phyloP scores from a whole-genome alignment of 2,329 filamentous ascomycete species.

The Apiospora pterosperma region DNA sequence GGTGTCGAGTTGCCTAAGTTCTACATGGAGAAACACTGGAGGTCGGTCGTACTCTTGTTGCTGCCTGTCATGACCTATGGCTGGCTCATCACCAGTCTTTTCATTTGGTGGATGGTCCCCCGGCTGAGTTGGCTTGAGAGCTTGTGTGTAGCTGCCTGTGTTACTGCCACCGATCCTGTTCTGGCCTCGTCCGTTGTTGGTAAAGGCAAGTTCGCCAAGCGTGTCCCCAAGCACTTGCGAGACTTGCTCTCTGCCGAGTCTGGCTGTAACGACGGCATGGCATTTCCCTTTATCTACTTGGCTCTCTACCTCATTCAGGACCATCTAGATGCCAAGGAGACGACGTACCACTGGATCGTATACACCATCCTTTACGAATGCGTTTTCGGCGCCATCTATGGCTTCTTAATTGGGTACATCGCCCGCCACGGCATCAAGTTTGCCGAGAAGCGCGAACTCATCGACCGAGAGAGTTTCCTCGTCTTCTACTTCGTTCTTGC shows the following conservation, averaged over 20 bases:
- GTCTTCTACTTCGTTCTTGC: constrained; percentile 98
- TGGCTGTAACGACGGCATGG: constrained; percentile 99
- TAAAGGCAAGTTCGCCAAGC: constrained; percentile 97
- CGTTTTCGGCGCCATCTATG: constrained; percentile 85
- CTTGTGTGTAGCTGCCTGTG: constrained; percentile 83
- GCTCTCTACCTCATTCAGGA: constrained; percentile 87
- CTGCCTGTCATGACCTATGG: constrained; percentile 97
- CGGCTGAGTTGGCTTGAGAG: constrained; percentile 85
- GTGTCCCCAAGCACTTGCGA: constrained; percentile 94
- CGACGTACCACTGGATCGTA: constrained; percentile 84
- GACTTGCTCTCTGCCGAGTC: constrained; percentile 95
- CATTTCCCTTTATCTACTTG: constrained; percentile 95
- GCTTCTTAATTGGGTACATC: constrained; percentile 82
- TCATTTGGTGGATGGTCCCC: constrained; percentile 88
- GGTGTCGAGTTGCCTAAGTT: constrained; percentile 86
- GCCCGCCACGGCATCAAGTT: constrained; percentile 87
- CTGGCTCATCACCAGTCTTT: constrained; percentile 87
- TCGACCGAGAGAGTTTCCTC: constrained; percentile 94
- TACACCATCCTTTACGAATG: constrained; percentile 93
- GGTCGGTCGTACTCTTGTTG: constrained; percentile 81
- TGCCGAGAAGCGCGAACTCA: constrained; percentile 79
- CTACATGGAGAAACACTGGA: constrained; percentile 99
- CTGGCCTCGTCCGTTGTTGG: constrained; percentile 96
- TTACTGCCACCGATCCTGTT: constrained; percentile 96
- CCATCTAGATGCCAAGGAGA: constrained; percentile 61